These are phyloP conservation scores for Hanseniaspora sp. DNA, from an alignment of 1,139 yeast species.

Conservation along the genomic window DNA sequence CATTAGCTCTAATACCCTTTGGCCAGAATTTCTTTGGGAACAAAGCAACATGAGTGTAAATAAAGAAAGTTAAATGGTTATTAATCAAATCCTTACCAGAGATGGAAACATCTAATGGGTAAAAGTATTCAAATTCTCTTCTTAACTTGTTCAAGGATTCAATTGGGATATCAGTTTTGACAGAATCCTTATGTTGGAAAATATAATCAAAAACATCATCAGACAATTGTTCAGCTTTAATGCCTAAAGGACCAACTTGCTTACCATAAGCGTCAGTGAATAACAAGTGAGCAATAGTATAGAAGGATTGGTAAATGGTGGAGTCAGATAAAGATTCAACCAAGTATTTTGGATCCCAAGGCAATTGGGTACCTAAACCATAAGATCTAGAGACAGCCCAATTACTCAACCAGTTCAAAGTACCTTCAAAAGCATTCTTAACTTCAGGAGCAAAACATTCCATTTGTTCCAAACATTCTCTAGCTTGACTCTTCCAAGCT, in stretches of 20 bases:
- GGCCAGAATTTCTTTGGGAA: conserved; percentile 94
- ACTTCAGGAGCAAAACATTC: conserved; percentile 76
- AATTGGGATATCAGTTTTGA: conserved; percentile 50
- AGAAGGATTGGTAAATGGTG: conserved; percentile 90
- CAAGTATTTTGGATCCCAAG: conserved; percentile 92
- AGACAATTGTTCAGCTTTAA: conserved; percentile 76
- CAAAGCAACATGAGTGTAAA: conserved; percentile 82
- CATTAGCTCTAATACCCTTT: conserved; percentile 83
- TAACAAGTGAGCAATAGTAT: conserved; percentile 77
- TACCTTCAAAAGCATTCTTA: conserved; percentile 86
- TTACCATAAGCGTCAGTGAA: conserved; percentile 82
- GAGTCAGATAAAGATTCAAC: conserved; percentile 95
- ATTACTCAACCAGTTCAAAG: conserved; percentile 89
- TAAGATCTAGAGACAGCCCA: conserved; percentile 98
- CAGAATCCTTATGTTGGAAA: conserved; percentile 59
- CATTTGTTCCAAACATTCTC: conserved; percentile 68
- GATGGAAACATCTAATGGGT: conserved; percentile 80
- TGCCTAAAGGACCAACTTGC: conserved; percentile 57
- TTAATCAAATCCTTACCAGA: conserved; percentile 97
- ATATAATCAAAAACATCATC: conserved; percentile 89
- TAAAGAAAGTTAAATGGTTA: conserved; percentile 90
- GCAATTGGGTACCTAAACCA: conserved; percentile 90
- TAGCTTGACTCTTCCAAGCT: conserved; percentile 74
- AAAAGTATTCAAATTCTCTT: conserved; percentile 90
- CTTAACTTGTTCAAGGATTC: conserved; percentile 63